Percentiles rank a stretch among this genome's conserved stretches.
Conservation (phyloP, 75 land plant species). For the Adiantum capillusveneris region DNA sequence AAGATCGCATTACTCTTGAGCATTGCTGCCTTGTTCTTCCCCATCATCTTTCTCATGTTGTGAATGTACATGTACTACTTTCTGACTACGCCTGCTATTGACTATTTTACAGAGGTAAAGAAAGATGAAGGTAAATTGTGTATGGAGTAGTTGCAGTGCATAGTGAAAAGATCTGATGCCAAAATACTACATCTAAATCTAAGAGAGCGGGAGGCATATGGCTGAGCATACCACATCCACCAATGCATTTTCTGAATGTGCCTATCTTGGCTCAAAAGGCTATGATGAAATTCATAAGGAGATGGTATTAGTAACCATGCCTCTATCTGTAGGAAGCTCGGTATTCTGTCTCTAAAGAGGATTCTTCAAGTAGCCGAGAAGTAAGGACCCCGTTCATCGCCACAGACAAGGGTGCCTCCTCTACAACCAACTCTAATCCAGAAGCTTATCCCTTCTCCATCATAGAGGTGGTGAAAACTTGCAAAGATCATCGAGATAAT, state of each 20-base stretch:
- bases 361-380: slow-evolving; percentile 82
- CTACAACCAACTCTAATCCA: slow-evolving; percentile 72
- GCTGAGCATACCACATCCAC: background rate
- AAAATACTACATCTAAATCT: slow-evolving; percentile 57
- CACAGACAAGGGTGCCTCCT: slow-evolving; percentile 61
- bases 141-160: slow-evolving; percentile 77
- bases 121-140: slow-evolving; percentile 56
- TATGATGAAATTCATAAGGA: background rate
- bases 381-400: slow-evolving; percentile 47
- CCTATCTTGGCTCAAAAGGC: background rate
- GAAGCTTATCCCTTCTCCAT: slow-evolving; percentile 47
- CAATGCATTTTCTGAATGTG: slow-evolving; percentile 1
- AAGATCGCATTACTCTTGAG: slow-evolving; percentile 57
- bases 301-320: no score
- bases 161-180: slow-evolving; percentile 61
- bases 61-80: no score
- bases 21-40: no score
- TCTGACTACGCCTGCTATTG: no score
- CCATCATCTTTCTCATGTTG: no score
- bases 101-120: slow-evolving; percentile 53
- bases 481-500: no score
- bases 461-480: slow-evolving; percentile 4
- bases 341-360: slow-evolving; percentile 21
- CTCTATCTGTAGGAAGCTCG: background rate
- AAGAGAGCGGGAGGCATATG: background rate